These are phyloP conservation scores for Chaetomium cochliodes DNA, from an alignment of 495 filamentous ascomycete genomes.

Conservation along the genomic window DNA sequence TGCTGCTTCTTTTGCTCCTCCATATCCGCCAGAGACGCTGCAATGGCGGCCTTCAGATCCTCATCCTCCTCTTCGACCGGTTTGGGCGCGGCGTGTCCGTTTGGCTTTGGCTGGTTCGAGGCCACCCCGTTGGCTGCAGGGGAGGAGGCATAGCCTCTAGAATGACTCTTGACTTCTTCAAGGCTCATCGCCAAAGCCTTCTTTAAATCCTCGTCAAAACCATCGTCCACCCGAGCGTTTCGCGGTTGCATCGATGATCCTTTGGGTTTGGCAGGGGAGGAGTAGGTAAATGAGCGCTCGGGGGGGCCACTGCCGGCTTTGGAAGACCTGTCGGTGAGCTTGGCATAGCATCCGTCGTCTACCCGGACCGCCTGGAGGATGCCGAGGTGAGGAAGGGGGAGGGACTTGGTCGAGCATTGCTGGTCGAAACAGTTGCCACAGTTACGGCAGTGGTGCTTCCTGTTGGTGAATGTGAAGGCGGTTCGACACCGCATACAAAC, in stretches of 20 bases:
- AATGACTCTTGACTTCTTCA: conserved; percentile 78
- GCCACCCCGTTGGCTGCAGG: conserved; percentile 40
- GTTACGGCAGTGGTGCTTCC: conserved; percentile 97
- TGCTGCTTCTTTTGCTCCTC: conserved; percentile 95
- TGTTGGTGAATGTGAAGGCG: conserved; percentile 92
- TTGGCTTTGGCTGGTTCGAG: conserved; percentile 37
- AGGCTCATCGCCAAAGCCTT: conserved; percentile 92
- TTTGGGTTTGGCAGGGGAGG: conserved; percentile 40
- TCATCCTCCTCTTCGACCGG: conserved; percentile 80
- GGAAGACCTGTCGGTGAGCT: conserved; percentile 73
- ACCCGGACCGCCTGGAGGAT: conserved; percentile 90
- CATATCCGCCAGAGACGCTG: conserved; percentile 95
- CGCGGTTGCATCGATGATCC: conserved; percentile 78
- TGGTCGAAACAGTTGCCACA: conserved; percentile 96
- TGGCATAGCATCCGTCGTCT: conserved; percentile 93
- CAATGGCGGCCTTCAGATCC: conserved; percentile 92
- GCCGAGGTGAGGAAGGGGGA: conserved; percentile 88
- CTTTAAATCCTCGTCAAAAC: conserved; percentile 91
- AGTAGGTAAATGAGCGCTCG: conserved; percentile 35
- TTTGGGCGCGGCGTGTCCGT: conserved; percentile 44
- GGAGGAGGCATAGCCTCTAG: conserved; percentile 42
- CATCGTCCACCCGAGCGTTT: conserved; percentile 75
- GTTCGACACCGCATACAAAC: conserved; percentile 98
- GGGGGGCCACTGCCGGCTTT: conserved; percentile 30
- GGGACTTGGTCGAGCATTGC: conserved; percentile 83